Evolutionary conservation across 768 basidiomycete species (phyloP).

Genomic region (Suillus americanus): DNA sequence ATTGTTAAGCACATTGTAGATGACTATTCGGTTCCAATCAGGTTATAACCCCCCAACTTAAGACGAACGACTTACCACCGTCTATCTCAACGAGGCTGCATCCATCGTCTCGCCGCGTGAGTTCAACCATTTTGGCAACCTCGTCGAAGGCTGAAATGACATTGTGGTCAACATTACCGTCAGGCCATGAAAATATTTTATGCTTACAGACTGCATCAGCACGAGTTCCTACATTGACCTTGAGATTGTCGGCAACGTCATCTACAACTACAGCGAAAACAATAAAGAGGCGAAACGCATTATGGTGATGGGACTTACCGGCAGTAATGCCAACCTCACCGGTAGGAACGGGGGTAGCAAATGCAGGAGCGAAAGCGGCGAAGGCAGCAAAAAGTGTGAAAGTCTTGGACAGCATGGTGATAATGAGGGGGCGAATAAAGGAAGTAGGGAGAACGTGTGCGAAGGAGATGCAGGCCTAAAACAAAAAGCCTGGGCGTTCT

Average conservation of each 20-base stretch:
- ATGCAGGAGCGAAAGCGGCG: background rate
- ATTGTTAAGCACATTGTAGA: background rate
- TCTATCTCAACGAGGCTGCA: background rate
- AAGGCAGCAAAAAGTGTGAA: background rate
- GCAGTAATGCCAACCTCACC: rapidly evolving
- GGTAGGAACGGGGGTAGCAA: background rate
- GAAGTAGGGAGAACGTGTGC: background rate
- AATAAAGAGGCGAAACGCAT: background rate
- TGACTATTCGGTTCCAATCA: background rate
- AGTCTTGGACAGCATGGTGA: background rate
- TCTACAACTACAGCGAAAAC: background rate
- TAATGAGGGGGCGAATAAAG: background rate
- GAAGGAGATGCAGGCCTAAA: background rate
- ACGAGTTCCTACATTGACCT: background rate
- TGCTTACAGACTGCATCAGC: background rate
- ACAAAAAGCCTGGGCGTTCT: background rate
- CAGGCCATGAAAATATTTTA: background rate
- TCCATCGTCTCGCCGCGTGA: background rate
- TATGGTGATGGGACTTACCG: background rate
- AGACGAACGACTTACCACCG: background rate
- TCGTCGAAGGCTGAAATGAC: background rate
- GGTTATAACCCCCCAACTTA: rapidly evolving
- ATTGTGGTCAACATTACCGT: background rate
- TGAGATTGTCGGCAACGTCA: background rate
- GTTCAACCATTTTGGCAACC: background rate